These are phyloP conservation scores for Aureobasidium pullulans DNA, from an alignment of 2,329 filamentous ascomycete species.

Conservation along the genomic window DNA sequence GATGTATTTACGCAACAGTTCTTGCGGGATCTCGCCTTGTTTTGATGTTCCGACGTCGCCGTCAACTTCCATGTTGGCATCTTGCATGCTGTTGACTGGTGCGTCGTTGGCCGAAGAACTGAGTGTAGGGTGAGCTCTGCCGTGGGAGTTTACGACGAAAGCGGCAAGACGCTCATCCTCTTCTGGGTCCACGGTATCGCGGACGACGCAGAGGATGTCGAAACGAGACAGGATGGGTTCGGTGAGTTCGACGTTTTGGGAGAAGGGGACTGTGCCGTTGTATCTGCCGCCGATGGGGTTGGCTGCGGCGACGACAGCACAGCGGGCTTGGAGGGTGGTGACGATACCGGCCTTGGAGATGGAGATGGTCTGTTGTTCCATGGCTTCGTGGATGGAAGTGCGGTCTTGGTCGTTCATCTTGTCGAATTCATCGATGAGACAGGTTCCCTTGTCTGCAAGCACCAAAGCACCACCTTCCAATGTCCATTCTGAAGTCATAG, in stretches of 20 bases:
- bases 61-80: constrained; percentile 54
- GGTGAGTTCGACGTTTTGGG: constrained; percentile 90
- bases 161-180: constrained; percentile 90
- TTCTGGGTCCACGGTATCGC: constrained; percentile 84
- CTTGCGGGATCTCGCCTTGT: constrained; percentile 70
- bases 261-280: constrained; percentile 93
- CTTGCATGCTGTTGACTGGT: constrained; percentile 35
- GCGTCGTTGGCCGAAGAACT: constrained; percentile 35
- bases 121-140: constrained; percentile 67
- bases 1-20: constrained; percentile 91
- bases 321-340: constrained; percentile 90
- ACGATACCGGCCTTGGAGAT: constrained; percentile 99
- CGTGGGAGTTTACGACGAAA: constrained; percentile 92
- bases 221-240: constrained; percentile 98
- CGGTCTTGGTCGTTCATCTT: constrained; percentile 99
- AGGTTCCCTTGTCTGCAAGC: constrained; percentile 88
- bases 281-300: constrained; percentile 96
- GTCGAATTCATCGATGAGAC: constrained; percentile 97
- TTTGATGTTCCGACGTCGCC: constrained; percentile 43
- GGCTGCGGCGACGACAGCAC: constrained; percentile 90
- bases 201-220: constrained; percentile 91
- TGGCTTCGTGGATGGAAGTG: constrained; percentile 97
- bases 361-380: constrained; percentile 99
- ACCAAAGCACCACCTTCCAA: constrained; percentile 93
- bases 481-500: constrained; percentile 94